Percentiles rank a stretch among this genome's conserved stretches.
Conservation (phyloP, 1,284 basidiomycete genomes). For the Moniliophthora roreri region DNA sequence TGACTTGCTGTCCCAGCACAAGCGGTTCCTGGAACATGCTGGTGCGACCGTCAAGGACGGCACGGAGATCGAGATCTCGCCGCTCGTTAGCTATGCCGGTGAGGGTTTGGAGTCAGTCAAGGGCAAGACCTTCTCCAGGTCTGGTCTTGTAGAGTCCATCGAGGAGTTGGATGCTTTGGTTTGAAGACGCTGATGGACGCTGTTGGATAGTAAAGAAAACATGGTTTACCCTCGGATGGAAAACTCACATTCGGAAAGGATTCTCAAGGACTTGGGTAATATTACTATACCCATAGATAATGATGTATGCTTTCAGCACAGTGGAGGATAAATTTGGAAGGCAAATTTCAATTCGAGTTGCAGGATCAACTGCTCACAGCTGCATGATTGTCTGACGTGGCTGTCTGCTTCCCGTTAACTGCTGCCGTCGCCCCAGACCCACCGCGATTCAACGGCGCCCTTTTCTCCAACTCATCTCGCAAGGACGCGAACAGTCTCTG, state of each 20-base stretch:
- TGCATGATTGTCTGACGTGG: constrained; percentile 33
- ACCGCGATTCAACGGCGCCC: constrained; percentile 36
- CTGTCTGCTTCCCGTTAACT: constrained; percentile 30
- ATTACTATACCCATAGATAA: background rate
- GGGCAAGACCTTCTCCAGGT: constrained; percentile 75
- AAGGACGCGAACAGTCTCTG: constrained; percentile 76
- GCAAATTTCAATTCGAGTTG: constrained; percentile 7
- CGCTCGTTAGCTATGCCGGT: constrained; percentile 86
- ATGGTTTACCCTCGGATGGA: background rate
- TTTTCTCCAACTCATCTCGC: constrained; percentile 77
- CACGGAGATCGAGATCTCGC: constrained; percentile 90
- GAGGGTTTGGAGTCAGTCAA: constrained; percentile 84
- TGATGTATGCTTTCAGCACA: constrained; percentile 3
- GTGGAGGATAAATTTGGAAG: background rate
- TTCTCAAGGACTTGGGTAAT: constrained; percentile 1
- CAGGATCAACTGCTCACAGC: constrained; percentile 35
- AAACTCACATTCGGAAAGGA: constrained; percentile 1
- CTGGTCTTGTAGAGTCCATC: constrained; percentile 46
- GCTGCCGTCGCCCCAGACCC: constrained; percentile 10
- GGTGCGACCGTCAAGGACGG: constrained; percentile 73
- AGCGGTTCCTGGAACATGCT: constrained; percentile 77
- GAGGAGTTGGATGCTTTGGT: constrained; percentile 52
- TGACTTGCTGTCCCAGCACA: constrained; percentile 91
- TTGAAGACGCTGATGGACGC: constrained; percentile 16
- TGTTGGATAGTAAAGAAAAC: background rate